Conservation (phyloP, 1,284 basidiomycete species). For the Papiliotrema nemorosa region DNA sequence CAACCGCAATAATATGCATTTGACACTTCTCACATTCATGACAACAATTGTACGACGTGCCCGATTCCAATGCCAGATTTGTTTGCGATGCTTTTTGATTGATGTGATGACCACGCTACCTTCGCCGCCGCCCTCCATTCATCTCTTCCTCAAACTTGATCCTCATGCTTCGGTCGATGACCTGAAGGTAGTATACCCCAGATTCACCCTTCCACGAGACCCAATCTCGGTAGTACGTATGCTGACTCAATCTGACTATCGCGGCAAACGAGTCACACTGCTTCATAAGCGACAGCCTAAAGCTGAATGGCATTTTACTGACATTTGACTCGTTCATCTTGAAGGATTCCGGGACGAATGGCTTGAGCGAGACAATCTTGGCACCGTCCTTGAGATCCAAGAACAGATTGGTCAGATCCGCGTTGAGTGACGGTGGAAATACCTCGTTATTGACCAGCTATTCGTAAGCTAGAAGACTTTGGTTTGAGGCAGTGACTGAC, state of each 20-base stretch:
- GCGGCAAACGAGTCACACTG: slow-evolving; percentile 46
- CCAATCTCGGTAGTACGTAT: slow-evolving; percentile 42
- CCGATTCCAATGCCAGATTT: no score
- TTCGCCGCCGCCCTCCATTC: slow-evolving; percentile 19
- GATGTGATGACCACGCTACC: no score
- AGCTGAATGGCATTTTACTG: slow-evolving; percentile 14
- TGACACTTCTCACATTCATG: no score
- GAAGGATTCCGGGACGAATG: slow-evolving; percentile 54
- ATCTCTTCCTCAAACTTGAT: slow-evolving; percentile 36
- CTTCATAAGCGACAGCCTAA: background rate
- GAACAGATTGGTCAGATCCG: slow-evolving; percentile 54
- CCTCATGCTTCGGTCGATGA: slow-evolving; percentile 36
- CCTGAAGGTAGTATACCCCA: slow-evolving; percentile 39
- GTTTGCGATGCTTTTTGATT: no score
- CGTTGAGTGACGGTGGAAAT: slow-evolving; percentile 55
- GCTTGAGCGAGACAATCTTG: slow-evolving; percentile 55
- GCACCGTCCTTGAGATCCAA: slow-evolving; percentile 56
- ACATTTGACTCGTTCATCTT: slow-evolving; percentile 52
- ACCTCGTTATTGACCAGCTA: slow-evolving; percentile 57
- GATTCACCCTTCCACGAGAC: slow-evolving; percentile 47
- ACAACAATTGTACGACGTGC: no score
- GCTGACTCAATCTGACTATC: slow-evolving; percentile 30
- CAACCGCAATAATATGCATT: background rate
- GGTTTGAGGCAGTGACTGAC: no score
- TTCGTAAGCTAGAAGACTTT: background rate